Evolutionary conservation across 2,329 filamentous ascomycete species (phyloP), one percentile per base, ranked within the genome.

Genomic region (Sporothrix sp.): DNA sequence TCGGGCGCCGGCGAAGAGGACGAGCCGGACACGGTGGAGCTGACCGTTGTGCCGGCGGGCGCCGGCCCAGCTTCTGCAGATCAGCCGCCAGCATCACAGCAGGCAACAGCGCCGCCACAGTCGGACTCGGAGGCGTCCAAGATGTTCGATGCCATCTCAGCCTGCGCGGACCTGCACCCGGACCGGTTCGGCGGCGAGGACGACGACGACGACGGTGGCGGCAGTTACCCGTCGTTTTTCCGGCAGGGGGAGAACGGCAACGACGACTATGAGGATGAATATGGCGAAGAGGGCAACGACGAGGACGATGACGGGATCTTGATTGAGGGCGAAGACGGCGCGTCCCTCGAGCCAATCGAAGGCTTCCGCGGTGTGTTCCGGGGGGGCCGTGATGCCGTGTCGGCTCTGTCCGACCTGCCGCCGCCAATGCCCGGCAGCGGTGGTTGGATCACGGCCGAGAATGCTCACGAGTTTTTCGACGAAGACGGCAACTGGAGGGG

Each of bases 391-490:
- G 33, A 27, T 8, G 67, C 70, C 32, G 78, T 76, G 0, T 66
- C 70, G 50, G 11, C 45, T 2, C 55, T 59, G 32, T 76, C 76
- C 0, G 75, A 72, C 2, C 61, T 84, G 21, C 81, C 81, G n/a
- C 79, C 80, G 2, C 77, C 81, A 0, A 78, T 85, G 65, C 84
- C 85, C 0, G 85, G 85, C 1, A 87, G 84, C 45, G 79, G 78
- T 0, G 85, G 85, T 0, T 91, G 86, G 86, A 89, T 97, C 62
- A 97, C 91, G 14, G 85, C 87, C 8, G 91, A 95, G 51, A 97
- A 96, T 60, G 82, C 95, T 63, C 74, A 84, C 56, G 79, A 95
- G 58, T 95, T 81, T 62, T 86, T 93, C 65, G 86, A 93, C 59
- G 81, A 77, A 55, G 76, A 89, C 8, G 87, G 87, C 3, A 89